phyloP scores from a whole-genome alignment of 345 rosid species.

The Excoecaria agallocha region DNA sequence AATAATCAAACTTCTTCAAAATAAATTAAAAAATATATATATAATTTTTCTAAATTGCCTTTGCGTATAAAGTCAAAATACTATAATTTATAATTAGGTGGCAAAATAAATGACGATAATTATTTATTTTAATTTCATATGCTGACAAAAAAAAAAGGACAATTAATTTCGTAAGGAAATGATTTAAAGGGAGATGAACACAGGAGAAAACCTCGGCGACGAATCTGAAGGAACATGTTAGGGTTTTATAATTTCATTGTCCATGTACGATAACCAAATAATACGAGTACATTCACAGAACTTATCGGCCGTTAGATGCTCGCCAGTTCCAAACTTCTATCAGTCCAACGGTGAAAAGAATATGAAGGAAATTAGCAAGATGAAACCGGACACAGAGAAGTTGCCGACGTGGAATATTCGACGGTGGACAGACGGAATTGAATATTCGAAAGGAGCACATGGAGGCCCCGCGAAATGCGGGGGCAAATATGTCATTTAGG shows the following conservation, averaged over 20 bases:
- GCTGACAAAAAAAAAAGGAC: background rate
- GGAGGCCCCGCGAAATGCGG: slow-evolving; percentile 26
- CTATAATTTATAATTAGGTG: background rate
- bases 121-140: background rate
- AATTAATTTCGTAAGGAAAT: background rate
- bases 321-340: background rate
- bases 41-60: too few relatives aligned
- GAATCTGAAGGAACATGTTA: slow-evolving; percentile 49
- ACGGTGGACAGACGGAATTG: slow-evolving; percentile 12
- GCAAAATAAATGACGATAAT: background rate
- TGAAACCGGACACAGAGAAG: slow-evolving; percentile 11
- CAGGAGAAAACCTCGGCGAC: slow-evolving; percentile 58
- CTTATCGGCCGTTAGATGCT: background rate
- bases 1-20: too few relatives aligned
- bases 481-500: background rate
- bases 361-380: background rate
- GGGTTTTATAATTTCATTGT: background rate
- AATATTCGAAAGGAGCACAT: slow-evolving; percentile 36
- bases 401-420: slow-evolving; percentile 46
- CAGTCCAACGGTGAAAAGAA: slow-evolving; percentile 10
- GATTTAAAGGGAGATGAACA: slow-evolving; percentile 23
- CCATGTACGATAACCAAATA: background rate
- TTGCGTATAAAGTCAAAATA: background rate
- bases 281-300: background rate
- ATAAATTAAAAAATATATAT: too few relatives aligned